These are phyloP conservation scores for Fusarium tupiense DNA, from an alignment of 2,329 filamentous ascomycete species.

Conservation along the genomic window DNA sequence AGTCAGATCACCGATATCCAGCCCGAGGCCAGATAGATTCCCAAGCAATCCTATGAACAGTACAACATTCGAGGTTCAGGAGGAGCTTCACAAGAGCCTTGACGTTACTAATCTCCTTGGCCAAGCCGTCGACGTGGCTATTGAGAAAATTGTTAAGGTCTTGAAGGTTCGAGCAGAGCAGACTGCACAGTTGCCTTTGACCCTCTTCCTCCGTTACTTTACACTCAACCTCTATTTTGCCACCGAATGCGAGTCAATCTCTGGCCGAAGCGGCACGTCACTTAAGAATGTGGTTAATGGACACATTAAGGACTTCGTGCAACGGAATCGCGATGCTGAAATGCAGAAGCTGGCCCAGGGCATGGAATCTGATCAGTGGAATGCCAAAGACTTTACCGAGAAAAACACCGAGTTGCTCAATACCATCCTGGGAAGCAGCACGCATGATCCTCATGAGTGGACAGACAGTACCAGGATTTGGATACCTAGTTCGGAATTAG, in stretches of 20 bases:
- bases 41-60: conserved; percentile 32
- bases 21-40: conserved; percentile 55
- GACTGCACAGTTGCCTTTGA: conserved; percentile 71
- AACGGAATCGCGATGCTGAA: conserved; percentile 74
- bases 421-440: conserved; percentile 75
- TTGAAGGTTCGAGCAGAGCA: conserved; percentile 81
- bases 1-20: conserved; percentile 62
- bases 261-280: conserved; percentile 77
- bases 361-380: conserved; percentile 86
- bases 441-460: conserved; percentile 75
- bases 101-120: conserved; percentile 82
- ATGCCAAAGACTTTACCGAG: conserved; percentile 77
- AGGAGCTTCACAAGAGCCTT: conserved; percentile 79
- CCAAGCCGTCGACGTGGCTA: conserved; percentile 82
- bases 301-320: conserved; percentile 84
- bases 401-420: conserved; percentile 68
- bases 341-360: conserved; percentile 78
- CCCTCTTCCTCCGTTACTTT: conserved; percentile 82
- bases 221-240: conserved; percentile 84
- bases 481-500: conserved; percentile 57
- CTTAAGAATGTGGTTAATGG: conserved; percentile 83
- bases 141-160: conserved; percentile 79
- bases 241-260: conserved; percentile 87
- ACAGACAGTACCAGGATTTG: conserved; percentile 68
- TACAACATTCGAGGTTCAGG: conserved; percentile 65